phyloP scores from a whole-genome alignment of 352 stramenopile species.

The Pseudoperonospora humuli region DNA sequence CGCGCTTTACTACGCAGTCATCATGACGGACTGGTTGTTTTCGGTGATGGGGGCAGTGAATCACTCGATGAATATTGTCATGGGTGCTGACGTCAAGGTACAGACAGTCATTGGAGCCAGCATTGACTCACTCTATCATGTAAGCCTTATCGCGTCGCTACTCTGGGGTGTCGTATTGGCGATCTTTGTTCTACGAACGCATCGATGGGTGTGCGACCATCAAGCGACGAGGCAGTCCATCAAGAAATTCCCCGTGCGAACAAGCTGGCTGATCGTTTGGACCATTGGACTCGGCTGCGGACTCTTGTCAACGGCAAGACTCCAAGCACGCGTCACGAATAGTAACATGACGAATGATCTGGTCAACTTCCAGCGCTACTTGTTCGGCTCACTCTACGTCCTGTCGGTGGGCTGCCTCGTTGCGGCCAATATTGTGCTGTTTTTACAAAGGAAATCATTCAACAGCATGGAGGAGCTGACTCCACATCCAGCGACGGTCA shows the following conservation, averaged over 20 bases:
- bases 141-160: constrained; percentile 39
- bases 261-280: constrained; percentile 43
- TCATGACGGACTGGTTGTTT: constrained; percentile 55
- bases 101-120: constrained; percentile 34
- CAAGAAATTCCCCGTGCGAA: constrained; percentile 35
- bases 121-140: constrained; percentile 27
- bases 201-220: constrained; percentile 5
- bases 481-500: constrained; percentile 4
- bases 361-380: constrained; percentile 20
- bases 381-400: constrained; percentile 24
- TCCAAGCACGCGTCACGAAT: constrained; percentile 18
- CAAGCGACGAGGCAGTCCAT: constrained; percentile 9
- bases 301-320: constrained; percentile 28
- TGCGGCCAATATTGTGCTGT: constrained; percentile 27
- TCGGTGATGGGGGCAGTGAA: constrained; percentile 38
- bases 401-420: constrained; percentile 28
- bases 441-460: constrained; percentile 10
- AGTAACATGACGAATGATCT: constrained; percentile 5
- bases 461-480: constrained; percentile 8
- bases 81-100: constrained; percentile 28
- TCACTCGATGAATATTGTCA: constrained; percentile 47
- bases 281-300: constrained; percentile 34
- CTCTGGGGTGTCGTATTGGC: constrained; percentile 45
- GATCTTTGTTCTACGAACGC: constrained; percentile 33
- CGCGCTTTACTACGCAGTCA: constrained; percentile 47